Base-by-base conservation (phyloP, 78 protist species). In the Dictyostelium firmibasis region DNA sequence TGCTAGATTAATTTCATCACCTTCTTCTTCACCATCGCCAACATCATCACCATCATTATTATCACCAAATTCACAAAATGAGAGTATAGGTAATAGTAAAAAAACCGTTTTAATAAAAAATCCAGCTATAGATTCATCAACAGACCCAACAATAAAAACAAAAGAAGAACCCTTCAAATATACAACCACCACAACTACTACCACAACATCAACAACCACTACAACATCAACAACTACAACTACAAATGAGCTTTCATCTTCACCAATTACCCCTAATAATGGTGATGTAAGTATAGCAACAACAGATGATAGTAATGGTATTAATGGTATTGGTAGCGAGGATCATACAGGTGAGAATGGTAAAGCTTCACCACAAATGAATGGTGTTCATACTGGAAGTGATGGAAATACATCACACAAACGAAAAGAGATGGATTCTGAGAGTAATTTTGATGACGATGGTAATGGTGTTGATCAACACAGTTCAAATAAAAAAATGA, bases 381-480 rank as follows among this genome's bases (percentile, higher is more conserved):
- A 69, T 69, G 72, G 72, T n/a, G 31, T 62, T 62, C 62, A 50
- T 16, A 18, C 62, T 4, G 62, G 62, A 16, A 62, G 35, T n/a
- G 72, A 62, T 62, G 41, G 38, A 29, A 69, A 27, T 13, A 69
- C 31, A 25, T 13, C 23, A 13, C 35, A 69, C 31, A 69, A 69
- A 69, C 35, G 77, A 69, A 69, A 69, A 29, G 77, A 69, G 31
- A 69, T 69, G 77, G 77, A 69, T 69, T 29, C 77, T 3, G n/a
- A 69, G 9, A n/a, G 4, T n/a, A 62, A n/a, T 62, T 20, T n/a
- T 62, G 72, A 62, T 50, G 62, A 50, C 16, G 62, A 50, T 50
- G 16, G 62, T 16, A 50, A 50, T 50, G 62, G 62, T 50, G 62
- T 50, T 50, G 62, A 50, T 50, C 62, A 50, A 50, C 60, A 50